A percentile compares a stretch with the other conserved stretches of the same genome.
phyloP scores from a whole-genome alignment of 768 basidiomycete species.

The Suillus lakei region DNA sequence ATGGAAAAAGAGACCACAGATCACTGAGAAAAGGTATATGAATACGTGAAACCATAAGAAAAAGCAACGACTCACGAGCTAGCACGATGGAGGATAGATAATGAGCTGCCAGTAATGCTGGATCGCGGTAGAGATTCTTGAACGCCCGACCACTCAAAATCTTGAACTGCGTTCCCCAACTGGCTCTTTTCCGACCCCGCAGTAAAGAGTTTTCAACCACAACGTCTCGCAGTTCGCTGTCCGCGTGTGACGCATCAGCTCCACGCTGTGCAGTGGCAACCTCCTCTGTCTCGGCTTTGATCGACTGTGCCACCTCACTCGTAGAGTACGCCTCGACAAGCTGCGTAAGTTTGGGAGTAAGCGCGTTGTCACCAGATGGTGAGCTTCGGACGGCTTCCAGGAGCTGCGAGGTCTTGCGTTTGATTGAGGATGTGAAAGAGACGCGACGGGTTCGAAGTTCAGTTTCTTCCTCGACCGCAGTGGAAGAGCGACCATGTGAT shows the following conservation, averaged over 20 bases:
- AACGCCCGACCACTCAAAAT: constrained; percentile 96
- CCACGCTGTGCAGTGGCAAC: constrained; percentile 31
- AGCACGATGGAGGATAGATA: constrained; percentile 84
- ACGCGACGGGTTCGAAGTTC: constrained; percentile 53
- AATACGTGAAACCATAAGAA: constrained; percentile 4
- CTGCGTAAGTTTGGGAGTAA: constrained; percentile 59
- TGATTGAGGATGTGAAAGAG: constrained; percentile 59
- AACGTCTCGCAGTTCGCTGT: constrained; percentile 65
- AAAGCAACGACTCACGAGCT: constrained; percentile 63
- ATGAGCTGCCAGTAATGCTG: constrained; percentile 88
- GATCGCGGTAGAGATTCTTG: constrained; percentile 97
- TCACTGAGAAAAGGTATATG: constrained; percentile 49
- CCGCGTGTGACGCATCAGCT: constrained; percentile 23
- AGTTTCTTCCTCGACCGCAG: constrained; percentile 47
- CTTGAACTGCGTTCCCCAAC: constrained; percentile 88
- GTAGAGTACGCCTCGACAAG: constrained; percentile 75
- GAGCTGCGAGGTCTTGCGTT: constrained; percentile 75
- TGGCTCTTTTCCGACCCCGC: constrained; percentile 79
- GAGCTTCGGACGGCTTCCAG: constrained; percentile 57
- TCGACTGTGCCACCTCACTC: constrained; percentile 66
- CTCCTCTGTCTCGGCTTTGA: constrained; percentile 65
- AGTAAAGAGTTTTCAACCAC: constrained; percentile 69
- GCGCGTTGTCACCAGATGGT: constrained; percentile 34
- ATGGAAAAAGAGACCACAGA: constrained; percentile 94
- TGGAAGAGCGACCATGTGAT: constrained; percentile 40